These are phyloP conservation scores for Diaporthe citriasiana DNA, from an alignment of 2,329 filamentous ascomycete genomes.

Conservation along the genomic window DNA sequence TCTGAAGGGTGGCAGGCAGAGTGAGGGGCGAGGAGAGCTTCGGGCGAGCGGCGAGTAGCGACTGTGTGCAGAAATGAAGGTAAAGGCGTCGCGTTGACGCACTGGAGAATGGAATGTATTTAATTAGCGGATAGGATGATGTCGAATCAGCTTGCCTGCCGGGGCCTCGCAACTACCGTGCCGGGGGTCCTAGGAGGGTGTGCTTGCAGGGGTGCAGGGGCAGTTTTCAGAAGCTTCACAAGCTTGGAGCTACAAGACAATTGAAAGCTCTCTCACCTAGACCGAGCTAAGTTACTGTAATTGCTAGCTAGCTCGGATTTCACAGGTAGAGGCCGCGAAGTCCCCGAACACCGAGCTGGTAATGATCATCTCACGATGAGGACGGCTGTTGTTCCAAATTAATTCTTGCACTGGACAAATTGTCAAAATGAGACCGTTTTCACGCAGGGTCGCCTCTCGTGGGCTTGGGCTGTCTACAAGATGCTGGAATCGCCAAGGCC, in stretches of 20 bases:
- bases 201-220: background rate
- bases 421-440: constrained; percentile 37
- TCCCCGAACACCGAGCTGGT: constrained; percentile 11
- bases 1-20: background rate
- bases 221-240: constrained; percentile 25
- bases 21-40: background rate
- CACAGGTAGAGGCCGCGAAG: background rate
- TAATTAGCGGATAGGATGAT: background rate
- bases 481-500: constrained; percentile 18
- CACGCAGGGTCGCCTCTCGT: constrained; percentile 30
- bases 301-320: constrained; percentile 14
- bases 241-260: background rate
- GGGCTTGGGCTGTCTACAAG: constrained; percentile 31
- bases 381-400: background rate
- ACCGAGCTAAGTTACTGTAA: background rate
- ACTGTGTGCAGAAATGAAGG: background rate
- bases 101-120: background rate
- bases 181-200: background rate
- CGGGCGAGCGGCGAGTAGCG: background rate
- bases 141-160: constrained; percentile 37
- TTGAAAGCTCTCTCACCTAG: background rate
- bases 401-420: background rate
- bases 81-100: background rate
- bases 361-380: constrained; percentile 13
- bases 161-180: background rate